Evolutionary conservation across 1,139 yeast species (phyloP).

Genomic region (Hyphopichia fennica): DNA sequence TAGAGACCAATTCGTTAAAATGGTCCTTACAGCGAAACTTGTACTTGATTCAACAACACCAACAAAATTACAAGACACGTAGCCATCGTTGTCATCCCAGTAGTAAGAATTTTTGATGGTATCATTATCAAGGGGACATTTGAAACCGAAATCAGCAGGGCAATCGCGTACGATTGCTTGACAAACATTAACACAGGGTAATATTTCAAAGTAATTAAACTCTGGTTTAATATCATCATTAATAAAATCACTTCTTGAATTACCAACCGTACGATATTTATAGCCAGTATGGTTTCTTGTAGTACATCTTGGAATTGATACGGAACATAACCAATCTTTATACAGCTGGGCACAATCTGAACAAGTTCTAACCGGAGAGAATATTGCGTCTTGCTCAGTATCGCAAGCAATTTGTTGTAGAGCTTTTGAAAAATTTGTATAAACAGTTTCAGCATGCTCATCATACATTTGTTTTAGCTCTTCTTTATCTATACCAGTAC

Average conservation of each 20-base stretch:
- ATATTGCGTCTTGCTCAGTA: conserved; percentile 64
- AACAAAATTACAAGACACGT: conserved; percentile 50
- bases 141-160: conserved; percentile 72
- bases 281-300: conserved; percentile 49
- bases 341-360: conserved; percentile 71
- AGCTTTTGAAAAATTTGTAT: conserved; percentile 69
- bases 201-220: conserved; percentile 65
- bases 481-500: conserved; percentile 15
- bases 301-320: conserved; percentile 86
- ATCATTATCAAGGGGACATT: conserved; percentile 57
- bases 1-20: conserved; percentile 4
- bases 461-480: conserved; percentile 55
- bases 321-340: conserved; percentile 87
- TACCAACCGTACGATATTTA: conserved; percentile 44
- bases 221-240: conserved; percentile 60
- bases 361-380: conserved; percentile 74
- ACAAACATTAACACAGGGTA: conserved; percentile 86
- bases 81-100: conserved; percentile 33
- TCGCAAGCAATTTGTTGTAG: conserved; percentile 79
- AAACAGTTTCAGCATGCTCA: conserved; percentile 53
- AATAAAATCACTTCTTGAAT: conserved; percentile 63
- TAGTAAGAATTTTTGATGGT: conserved; percentile 48
- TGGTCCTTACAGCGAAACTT: conserved; percentile 5
- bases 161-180: conserved; percentile 78
- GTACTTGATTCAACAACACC: conserved; percentile 24